phyloP scores from a whole-genome alignment of 1,139 yeast genomes.

The Eremothecium cymbalariae region DNA sequence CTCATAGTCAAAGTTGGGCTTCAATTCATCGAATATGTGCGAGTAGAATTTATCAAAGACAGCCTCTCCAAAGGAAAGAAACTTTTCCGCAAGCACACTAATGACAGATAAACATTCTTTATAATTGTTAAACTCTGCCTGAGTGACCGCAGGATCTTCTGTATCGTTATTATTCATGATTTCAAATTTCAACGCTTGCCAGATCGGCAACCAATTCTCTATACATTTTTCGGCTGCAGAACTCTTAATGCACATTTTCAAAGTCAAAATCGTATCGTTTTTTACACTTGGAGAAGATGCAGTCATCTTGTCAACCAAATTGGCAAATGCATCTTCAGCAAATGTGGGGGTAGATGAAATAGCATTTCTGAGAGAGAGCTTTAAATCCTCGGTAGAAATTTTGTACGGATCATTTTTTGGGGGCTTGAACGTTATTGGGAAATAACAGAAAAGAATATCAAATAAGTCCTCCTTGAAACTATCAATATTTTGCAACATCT shows the following conservation, averaged over 20 bases:
- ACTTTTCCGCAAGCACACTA: conserved; percentile 34
- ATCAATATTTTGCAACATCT: conserved; percentile 37
- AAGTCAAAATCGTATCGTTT: conserved; percentile 62
- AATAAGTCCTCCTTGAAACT: conserved; percentile 54
- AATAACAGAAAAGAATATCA: conserved; percentile 87
- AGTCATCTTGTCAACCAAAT: conserved; percentile 72
- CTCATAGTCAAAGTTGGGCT: conserved; percentile 44
- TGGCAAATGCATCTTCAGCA: conserved; percentile 69
- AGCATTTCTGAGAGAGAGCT: conserved; percentile 46
- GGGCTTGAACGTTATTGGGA: conserved; percentile 92
- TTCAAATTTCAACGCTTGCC: conserved; percentile 88
- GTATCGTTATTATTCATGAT: conserved; percentile 64
- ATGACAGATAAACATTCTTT: conserved; percentile 45
- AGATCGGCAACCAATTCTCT: conserved; percentile 63
- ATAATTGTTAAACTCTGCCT: conserved; percentile 33
- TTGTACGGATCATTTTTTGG: conserved; percentile 87
- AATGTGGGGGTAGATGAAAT: conserved; percentile 57
- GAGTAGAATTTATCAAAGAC: conserved; percentile 33
- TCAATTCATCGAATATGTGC: conserved; percentile 48
- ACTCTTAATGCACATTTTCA: conserved; percentile 46
- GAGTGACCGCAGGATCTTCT: conserved; percentile 27
- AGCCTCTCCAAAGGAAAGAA: conserved; percentile 30
- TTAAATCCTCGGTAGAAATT: conserved; percentile 67
- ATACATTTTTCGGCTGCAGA: conserved; percentile 43
- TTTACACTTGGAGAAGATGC: conserved; percentile 76